Evolutionary conservation across 352 stramenopile genomes (phyloP).

Genomic region (Globisporangium mamillatum): DNA sequence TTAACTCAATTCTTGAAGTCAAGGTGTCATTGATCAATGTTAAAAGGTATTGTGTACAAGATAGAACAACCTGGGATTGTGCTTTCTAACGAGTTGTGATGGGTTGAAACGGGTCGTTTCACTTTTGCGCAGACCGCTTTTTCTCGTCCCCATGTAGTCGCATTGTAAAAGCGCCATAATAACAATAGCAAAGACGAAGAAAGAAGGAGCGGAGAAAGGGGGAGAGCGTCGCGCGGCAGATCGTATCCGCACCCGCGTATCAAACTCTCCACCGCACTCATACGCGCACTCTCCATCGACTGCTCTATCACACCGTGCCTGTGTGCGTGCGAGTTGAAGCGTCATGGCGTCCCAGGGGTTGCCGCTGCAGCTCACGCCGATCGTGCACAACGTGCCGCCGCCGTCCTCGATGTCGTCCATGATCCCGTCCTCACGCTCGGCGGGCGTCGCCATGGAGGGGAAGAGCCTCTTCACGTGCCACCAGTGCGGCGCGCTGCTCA

Average conservation of each 20-base stretch:
- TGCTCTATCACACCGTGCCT: too few relatives aligned
- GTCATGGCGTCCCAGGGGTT: constrained; percentile 16
- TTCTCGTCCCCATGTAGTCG: constrained; percentile 7
- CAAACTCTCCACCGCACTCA: neutral
- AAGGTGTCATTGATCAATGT: too few relatives aligned
- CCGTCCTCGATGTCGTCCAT: constrained; percentile 8
- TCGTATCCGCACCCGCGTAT: neutral
- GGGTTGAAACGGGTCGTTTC: constrained; percentile 7
- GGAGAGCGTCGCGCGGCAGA: neutral
- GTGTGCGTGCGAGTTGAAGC: neutral
- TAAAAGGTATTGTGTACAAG: neutral
- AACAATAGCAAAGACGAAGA: neutral
- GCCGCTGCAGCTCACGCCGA: constrained; percentile 18
- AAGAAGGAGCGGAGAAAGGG: constrained; percentile 10
- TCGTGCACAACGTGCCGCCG: constrained; percentile 20
- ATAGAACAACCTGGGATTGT: neutral
- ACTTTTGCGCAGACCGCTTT: neutral
- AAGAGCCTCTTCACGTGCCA: constrained; percentile 79
- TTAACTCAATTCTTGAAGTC: too few relatives aligned
- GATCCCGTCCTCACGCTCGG: constrained; percentile 18
- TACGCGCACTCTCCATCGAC: neutral
- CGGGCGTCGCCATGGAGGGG: constrained; percentile 52
- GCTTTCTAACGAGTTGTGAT: neutral
- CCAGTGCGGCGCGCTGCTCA: constrained; percentile 67
- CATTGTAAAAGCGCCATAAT: constrained; percentile 4